Percentiles rank a stretch among this genome's conserved stretches.
These are phyloP conservation scores for Colletotrichum sp. DNA, from an alignment of 2,329 filamentous ascomycete genomes.

Conservation along the genomic window DNA sequence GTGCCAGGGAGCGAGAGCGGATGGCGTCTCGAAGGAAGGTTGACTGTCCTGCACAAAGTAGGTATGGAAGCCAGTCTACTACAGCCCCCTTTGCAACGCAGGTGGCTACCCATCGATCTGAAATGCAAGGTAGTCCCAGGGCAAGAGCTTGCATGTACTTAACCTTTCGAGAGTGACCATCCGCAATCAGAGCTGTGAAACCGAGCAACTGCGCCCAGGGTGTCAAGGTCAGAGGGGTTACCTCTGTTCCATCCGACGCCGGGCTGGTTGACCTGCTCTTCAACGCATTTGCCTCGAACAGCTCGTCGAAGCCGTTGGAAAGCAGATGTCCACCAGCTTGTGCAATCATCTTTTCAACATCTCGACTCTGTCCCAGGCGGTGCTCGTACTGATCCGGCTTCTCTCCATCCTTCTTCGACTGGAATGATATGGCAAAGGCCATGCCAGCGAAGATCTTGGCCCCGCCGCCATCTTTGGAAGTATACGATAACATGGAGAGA, in stretches of 20 bases:
- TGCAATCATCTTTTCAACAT: slow-evolving; percentile 65
- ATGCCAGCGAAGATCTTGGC: slow-evolving; percentile 72
- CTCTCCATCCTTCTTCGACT: slow-evolving; percentile 52
- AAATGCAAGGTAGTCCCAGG: slow-evolving; percentile 84
- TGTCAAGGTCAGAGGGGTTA: slow-evolving; percentile 55
- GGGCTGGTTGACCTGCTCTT: slow-evolving; percentile 34
- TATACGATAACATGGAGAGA: slow-evolving; percentile 5
- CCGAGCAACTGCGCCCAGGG: slow-evolving; percentile 59
- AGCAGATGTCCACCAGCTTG: slow-evolving; percentile 76
- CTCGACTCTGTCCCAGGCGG: slow-evolving; percentile 42
- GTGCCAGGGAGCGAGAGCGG: slow-evolving; percentile 71
- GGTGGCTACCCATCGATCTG: slow-evolving; percentile 78
- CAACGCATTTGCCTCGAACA: slow-evolving; percentile 64
- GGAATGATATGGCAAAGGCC: slow-evolving; percentile 85
- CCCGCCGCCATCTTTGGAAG: neutral
- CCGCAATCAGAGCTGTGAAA: slow-evolving; percentile 86
- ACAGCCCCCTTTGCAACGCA: slow-evolving; percentile 67
- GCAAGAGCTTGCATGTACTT: slow-evolving; percentile 97
- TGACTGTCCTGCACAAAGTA: slow-evolving; percentile 85
- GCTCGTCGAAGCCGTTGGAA: slow-evolving; percentile 76
- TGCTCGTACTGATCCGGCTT: slow-evolving; percentile 52
- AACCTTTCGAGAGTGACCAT: slow-evolving; percentile 81
- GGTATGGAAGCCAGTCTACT: slow-evolving; percentile 79
- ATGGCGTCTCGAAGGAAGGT: slow-evolving; percentile 76
- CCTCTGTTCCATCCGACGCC: slow-evolving; percentile 29